Percentiles rank a stretch among this genome's conserved stretches.
These are phyloP conservation scores for Lepidium africanum DNA, from an alignment of 345 rosid species.

Conservation along the genomic window DNA sequence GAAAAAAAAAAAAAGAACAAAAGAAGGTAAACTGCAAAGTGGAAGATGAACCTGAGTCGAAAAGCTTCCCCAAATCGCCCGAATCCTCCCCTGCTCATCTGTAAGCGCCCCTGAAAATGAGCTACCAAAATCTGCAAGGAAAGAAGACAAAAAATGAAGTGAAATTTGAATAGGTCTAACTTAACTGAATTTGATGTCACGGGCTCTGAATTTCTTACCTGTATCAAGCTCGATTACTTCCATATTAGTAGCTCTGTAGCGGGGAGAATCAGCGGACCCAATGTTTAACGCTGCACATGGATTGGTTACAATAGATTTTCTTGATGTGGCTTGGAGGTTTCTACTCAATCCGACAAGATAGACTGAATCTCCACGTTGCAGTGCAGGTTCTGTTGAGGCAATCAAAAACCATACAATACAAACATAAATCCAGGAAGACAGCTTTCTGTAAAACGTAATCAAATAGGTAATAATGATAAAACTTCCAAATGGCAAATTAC, in stretches of 20 bases:
- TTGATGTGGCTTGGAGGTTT: slow-evolving; percentile 84
- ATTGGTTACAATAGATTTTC: slow-evolving; percentile 83
- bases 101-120: slow-evolving; percentile 89
- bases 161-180: neutral
- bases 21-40: neutral
- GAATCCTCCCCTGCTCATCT: slow-evolving; percentile 82
- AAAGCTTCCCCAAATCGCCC: slow-evolving; percentile 96
- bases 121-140: slow-evolving; percentile 81
- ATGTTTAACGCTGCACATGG: slow-evolving; percentile 86
- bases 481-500: neutral
- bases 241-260: slow-evolving; percentile 94
- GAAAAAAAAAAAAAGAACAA: neutral
- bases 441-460: neutral
- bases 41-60: slow-evolving; percentile 67
- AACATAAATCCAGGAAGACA: neutral
- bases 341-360: slow-evolving; percentile 85
- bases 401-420: neutral
- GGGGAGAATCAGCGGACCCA: slow-evolving; percentile 84
- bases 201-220: slow-evolving; percentile 38
- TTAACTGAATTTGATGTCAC: neutral
- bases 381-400: slow-evolving; percentile 58
- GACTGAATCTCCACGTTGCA: slow-evolving; percentile 87
- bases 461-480: slow-evolving; percentile 1
- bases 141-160: neutral
- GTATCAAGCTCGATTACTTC: slow-evolving; percentile 94